Conservation (phyloP, 345 rosid genomes). For the Eucalyptus microcorys region DNA sequence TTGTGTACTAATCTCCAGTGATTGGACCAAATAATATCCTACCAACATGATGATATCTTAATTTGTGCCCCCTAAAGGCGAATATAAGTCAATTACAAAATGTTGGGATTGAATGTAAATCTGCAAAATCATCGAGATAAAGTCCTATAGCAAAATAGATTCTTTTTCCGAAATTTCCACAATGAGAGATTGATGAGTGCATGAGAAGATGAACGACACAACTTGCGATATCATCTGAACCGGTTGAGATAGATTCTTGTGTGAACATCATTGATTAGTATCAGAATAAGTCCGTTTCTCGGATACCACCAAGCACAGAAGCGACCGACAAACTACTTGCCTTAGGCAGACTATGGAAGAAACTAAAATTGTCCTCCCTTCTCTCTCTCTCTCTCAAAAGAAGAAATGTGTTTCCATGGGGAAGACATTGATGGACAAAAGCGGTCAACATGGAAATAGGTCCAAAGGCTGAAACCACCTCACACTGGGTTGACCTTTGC, state of each 20-base stretch:
- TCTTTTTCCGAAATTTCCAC: accelerated
- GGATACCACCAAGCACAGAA: not conserved
- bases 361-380: not conserved
- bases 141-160: not conserved
- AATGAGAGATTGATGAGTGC: not conserved
- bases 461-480: not conserved
- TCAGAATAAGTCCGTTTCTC: not conserved
- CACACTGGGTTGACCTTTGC: not conserved
- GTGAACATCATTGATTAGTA: not conserved
- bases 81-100: not conserved
- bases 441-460: not conserved
- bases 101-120: not conserved
- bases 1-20: not conserved
- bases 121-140: not conserved
- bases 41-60: not conserved
- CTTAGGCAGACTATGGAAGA: not conserved
- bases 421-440: not conserved
- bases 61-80: not conserved
- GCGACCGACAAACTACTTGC: not conserved
- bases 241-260: not conserved
- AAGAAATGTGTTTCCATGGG: not conserved
- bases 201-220: not conserved
- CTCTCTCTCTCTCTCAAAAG: not conserved
- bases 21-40: not conserved
- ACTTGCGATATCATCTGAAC: accelerated